Evolutionary conservation across 192 early-diverging fungal genomes (phyloP).

Genomic region (Lobulomyces angularis): DNA sequence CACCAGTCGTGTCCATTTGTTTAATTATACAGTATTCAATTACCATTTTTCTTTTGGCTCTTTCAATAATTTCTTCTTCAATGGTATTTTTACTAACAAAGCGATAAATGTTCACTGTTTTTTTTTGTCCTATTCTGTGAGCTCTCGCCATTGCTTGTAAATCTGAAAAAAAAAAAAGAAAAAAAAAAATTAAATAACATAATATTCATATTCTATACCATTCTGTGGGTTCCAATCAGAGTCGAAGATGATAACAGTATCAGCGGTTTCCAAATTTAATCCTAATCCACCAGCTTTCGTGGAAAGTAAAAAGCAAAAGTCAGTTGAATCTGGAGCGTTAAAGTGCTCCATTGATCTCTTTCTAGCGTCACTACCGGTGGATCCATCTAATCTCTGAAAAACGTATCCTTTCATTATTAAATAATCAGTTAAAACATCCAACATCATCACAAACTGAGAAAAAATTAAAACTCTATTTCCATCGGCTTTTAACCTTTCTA

Average conservation of each 20-base stretch:
- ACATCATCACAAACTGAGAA: slow-evolving; percentile 93
- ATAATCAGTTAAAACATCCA: slow-evolving; percentile 70
- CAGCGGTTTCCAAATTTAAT: slow-evolving; percentile 90
- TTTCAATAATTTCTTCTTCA: slow-evolving; percentile 96
- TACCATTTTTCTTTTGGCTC: slow-evolving; percentile 99
- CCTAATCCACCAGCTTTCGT: slow-evolving; percentile 95
- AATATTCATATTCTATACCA: neutral
- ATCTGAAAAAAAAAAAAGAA: slow-evolving; percentile 26
- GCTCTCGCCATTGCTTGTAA: slow-evolving; percentile 96
- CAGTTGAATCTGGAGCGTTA: slow-evolving; percentile 81
- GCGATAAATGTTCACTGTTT: slow-evolving; percentile 91
- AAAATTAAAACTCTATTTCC: slow-evolving; percentile 97
- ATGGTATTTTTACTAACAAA: slow-evolving; percentile 95
- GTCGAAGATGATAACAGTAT: slow-evolving; percentile 91
- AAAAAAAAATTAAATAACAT: neutral
- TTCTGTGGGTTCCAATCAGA: slow-evolving; percentile 78
- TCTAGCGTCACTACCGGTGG: slow-evolving; percentile 73
- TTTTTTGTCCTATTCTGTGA: slow-evolving; percentile 90
- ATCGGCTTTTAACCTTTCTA: slow-evolving; percentile 74
- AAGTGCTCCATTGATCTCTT: slow-evolving; percentile 96
- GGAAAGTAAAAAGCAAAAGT: slow-evolving; percentile 95
- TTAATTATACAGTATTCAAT: slow-evolving; percentile 99
- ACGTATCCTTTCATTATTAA: slow-evolving; percentile 6
- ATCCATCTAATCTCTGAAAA: slow-evolving; percentile 53
- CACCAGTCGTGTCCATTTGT: slow-evolving; percentile 93